Evolutionary conservation across 371 early-diverging fungal genomes (phyloP).

Genomic region (Syncephalastrum sp.): DNA sequence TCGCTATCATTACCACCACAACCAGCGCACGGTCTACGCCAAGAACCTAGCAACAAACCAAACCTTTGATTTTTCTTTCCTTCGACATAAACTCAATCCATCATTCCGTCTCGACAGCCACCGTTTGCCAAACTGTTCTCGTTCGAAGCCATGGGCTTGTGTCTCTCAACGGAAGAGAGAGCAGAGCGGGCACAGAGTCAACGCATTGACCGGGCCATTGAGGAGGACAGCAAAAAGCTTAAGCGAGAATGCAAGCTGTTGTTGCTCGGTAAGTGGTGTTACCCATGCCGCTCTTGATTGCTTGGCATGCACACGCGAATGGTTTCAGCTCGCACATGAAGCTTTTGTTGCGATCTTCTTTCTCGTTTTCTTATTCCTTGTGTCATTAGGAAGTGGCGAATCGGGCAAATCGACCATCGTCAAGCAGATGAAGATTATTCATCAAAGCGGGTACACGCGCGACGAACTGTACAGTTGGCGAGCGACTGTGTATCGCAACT

Average conservation of each 20-base stretch:
- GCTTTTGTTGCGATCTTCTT: too few relatives aligned
- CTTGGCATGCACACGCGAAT: too few relatives aligned
- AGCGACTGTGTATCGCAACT: constrained; percentile 76
- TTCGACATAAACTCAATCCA: constrained; percentile 2
- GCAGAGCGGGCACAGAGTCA: constrained; percentile 53
- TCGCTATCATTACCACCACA: constrained; percentile 1
- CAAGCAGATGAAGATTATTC: constrained; percentile 93
- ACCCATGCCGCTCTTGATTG: too few relatives aligned
- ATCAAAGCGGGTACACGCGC: constrained; percentile 82
- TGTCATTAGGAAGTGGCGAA: constrained; percentile 73
- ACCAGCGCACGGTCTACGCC: too few relatives aligned
- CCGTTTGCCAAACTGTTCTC: constrained; percentile 12
- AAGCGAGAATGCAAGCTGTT: constrained; percentile 72
- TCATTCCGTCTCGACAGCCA: constrained; percentile 15
- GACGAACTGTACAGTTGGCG: constrained; percentile 78
- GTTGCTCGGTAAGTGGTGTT: constrained; percentile 55
- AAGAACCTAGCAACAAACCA: too few relatives aligned
- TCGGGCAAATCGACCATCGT: constrained; percentile 92
- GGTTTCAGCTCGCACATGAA: not conserved
- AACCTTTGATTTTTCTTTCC: not conserved
- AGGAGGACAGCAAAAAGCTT: constrained; percentile 52
- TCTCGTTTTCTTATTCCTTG: too few relatives aligned
- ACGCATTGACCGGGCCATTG: constrained; percentile 63
- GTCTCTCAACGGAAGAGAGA: constrained; percentile 66
- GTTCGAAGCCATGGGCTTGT: constrained; percentile 55